Evolutionary conservation across 257 asterid genomes (phyloP), one percentile per base, ranked within the genome.

Genomic region (Petrea volubilis): DNA sequence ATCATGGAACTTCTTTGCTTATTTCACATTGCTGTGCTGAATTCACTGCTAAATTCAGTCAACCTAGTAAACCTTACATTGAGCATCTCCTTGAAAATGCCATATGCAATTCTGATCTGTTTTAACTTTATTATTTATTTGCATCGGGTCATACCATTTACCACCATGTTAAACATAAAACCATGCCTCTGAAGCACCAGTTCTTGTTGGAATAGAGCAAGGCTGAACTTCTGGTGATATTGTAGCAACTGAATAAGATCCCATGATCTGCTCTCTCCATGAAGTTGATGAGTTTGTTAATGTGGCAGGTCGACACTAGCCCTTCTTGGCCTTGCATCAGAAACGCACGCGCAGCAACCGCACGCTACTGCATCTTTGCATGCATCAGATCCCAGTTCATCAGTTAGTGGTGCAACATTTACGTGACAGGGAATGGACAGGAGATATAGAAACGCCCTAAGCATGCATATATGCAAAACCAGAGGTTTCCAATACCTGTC

Each of bases 281-380:
- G 24, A 63, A 67, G 40, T 31, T 38, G 24, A 27, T n/a, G 6
- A 57, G 10, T 40, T 24, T 27, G 20, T 15, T 18, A 38, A 43
- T 64, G 50, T 73, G 47, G 74, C 94, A 93, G 98, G 84, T 74
- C 96, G 36, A 81, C 83, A 3, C 77, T 84, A 13, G 81, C 27
- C 64, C 73, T 85, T 55, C 96, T 91, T 68, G 96, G 94, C 73
- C 87, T 91, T 57, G 82, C 83, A 44, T 58, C 81, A 34, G 90
- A 85, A 77, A 66, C 83, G 5, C 71, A 79, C 53, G 14, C 69
- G 73, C 86, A 69, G 64, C 85, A 81, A 59, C 70, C 84, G n/a
- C 87, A 81, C 15, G 78, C 58, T 25, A 21, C 66, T 24, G 62
- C 88, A 43, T 77, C 87, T 21, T 60, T 79, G 78, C 82, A 75